Conservation (phyloP, 2,329 filamentous ascomycete species). For the Beauveria varroae region DNA sequence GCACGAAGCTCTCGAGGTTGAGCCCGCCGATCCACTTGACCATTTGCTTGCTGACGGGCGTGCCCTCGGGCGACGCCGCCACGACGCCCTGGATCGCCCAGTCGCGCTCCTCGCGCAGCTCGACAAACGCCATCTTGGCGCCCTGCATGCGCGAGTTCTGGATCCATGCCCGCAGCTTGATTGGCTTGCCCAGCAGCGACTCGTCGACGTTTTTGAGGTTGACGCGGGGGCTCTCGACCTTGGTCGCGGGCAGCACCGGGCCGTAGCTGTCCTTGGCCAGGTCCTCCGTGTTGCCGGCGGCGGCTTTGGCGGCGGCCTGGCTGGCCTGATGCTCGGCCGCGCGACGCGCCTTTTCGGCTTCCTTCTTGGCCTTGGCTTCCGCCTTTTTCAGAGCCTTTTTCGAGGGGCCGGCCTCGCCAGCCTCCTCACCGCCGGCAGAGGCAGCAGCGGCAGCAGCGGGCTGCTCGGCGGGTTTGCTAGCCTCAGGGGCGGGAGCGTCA, state of each 20-base stretch:
- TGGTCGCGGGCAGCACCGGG: conserved; percentile 49
- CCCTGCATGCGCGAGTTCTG: conserved; percentile 84
- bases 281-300: conserved; percentile 59
- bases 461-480: conserved; percentile 4
- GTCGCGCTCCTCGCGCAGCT: conserved; percentile 67
- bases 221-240: conserved; percentile 48
- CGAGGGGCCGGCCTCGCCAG: conserved; percentile 37
- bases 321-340: conserved; percentile 69
- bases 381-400: conserved; percentile 84
- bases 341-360: conserved; percentile 68
- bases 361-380: conserved; percentile 79
- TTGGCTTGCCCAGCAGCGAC: conserved; percentile 57
- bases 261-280: conserved; percentile 75
- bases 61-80: conserved; percentile 59
- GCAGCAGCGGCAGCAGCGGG: conserved; percentile 6
- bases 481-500: conserved; percentile 20
- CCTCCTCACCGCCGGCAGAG: conserved; percentile 10
- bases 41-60: conserved; percentile 72
- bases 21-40: conserved; percentile 80
- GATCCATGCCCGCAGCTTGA: conserved; percentile 73
- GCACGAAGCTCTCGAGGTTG: conserved; percentile 72
- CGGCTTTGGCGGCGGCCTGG: conserved; percentile 59
- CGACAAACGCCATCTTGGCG: conserved; percentile 86
- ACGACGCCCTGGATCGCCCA: conserved; percentile 80
- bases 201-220: conserved; percentile 59